Evolutionary conservation across 2,329 filamentous ascomycete genomes (phyloP), one percentile per base, ranked within the genome.

Genomic region (Trichophyton rubrum): DNA sequence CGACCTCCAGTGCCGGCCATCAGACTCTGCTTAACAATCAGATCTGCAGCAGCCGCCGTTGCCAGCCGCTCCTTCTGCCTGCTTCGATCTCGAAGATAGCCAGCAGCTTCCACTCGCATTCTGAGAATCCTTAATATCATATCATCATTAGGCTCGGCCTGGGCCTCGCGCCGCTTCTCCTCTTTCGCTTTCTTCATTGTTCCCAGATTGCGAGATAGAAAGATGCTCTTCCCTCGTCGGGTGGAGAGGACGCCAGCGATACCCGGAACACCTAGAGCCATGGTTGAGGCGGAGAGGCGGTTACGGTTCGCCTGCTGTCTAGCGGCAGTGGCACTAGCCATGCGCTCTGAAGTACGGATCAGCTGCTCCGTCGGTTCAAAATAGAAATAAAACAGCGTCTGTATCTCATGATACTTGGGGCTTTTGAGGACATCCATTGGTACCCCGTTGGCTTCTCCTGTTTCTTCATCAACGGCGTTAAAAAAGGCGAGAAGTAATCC

Each of bases 381-480:
- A 78, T 99, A 99, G 80, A 97, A 99, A 80, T 97, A 99, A 77
- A 96, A 95, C 64, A 99, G 82, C 64, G 90, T 92, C 66, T 93
- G 89, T 59, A 99, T 84, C 73, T 99, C 93, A 78, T 96, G 91
- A 79, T 96, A 99, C 81, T 99, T 99, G 70, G 92, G 89, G 66
- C 90, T 95, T 75, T 95, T 96, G 70, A 99, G 82, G 35, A 96
- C 86, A 72, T 96, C 91, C 51, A 89, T 83, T 0, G 91, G 88
- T 2, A 99, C 90, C 65, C 93, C 93, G 62, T 93, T 83, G 24
- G 88, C 88, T 72, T 92, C 88, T 60, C 91, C 85, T 68, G 77
- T 86, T 69, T 88, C 83, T 68, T 96, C 90, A 68, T 96, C 91
- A 64, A 87, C 84, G 33, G 91, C 93, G 69, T 96, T 87, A 83